These are phyloP conservation scores for Sphagnurus paluster DNA, from an alignment of 1,284 basidiomycete genomes.

Conservation along the genomic window DNA sequence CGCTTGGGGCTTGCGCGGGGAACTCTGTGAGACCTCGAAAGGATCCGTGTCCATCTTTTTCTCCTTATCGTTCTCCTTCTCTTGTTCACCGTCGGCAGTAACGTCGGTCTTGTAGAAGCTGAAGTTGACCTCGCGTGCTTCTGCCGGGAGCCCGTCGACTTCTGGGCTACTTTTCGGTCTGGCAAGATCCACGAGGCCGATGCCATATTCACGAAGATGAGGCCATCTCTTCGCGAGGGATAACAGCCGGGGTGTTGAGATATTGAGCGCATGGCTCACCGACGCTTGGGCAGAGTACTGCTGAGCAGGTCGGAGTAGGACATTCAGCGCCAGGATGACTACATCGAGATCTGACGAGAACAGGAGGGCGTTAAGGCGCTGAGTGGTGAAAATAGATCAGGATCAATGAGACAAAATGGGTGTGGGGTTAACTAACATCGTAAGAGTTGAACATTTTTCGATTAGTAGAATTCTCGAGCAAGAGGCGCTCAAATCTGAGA, in stretches of 20 bases:
- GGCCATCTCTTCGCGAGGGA: constrained; percentile 76
- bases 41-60: constrained; percentile 42
- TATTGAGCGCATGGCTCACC: constrained; percentile 74
- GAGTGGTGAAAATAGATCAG: constrained; percentile 14
- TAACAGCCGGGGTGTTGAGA: constrained; percentile 72
- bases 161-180: constrained; percentile 50
- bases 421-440: constrained; percentile 71
- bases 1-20: constrained; percentile 38
- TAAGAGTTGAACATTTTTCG: constrained; percentile 96
- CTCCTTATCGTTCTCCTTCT: constrained; percentile 41
- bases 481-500: constrained; percentile 83
- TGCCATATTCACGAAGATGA: constrained; percentile 69
- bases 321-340: constrained; percentile 80
- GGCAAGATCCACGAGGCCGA: constrained; percentile 70
- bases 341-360: constrained; percentile 90
- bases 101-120: constrained; percentile 68
- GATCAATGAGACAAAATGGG: constrained; percentile 12
- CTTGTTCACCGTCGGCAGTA: constrained; percentile 35
- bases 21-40: constrained; percentile 35
- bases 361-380: constrained; percentile 90
- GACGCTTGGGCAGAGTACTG: constrained; percentile 88
- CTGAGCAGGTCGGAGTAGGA: constrained; percentile 90
- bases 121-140: constrained; percentile 75
- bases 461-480: constrained; percentile 98
- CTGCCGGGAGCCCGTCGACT: constrained; percentile 60